These are phyloP conservation scores for Aspergillus olivimuriae DNA, from an alignment of 495 filamentous ascomycete species.

Conservation along the genomic window DNA sequence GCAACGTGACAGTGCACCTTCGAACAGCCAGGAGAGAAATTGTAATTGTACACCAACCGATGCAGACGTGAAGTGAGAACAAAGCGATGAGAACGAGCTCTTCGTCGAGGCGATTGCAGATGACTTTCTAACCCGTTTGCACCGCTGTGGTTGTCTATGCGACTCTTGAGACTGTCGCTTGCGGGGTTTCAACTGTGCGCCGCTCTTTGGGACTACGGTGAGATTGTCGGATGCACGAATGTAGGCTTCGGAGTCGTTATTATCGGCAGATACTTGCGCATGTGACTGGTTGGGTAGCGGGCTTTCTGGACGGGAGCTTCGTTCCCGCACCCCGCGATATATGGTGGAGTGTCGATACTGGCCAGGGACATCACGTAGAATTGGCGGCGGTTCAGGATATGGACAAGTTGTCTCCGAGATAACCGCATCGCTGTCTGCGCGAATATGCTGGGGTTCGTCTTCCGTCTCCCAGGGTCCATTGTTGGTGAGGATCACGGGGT, in stretches of 20 bases:
- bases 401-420: constrained; percentile 3
- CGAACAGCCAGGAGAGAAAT: not conserved
- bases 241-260: too few species aligned
- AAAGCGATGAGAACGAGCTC: not conserved
- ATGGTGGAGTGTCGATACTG: constrained; percentile 2
- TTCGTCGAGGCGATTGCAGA: not conserved
- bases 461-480: constrained; percentile 1
- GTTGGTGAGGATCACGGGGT: constrained; percentile 13
- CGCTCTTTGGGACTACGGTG: not conserved
- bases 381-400: constrained; percentile 13
- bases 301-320: not conserved
- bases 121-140: not conserved
- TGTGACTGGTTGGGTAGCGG: not conserved
- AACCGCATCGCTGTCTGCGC: constrained; percentile 3
- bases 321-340: not conserved
- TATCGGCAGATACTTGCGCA: too few species aligned
- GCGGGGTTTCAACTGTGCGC: not conserved
- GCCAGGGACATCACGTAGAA: constrained; percentile 5
- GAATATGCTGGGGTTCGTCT: constrained; percentile 1
- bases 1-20: not conserved
- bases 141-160: not conserved
- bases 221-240: not conserved
- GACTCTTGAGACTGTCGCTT: not conserved
- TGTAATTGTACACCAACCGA: not conserved
- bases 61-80: not conserved